phyloP scores from a whole-genome alignment of 176 grass and related monocot genomes.

The Thalia dealbata region DNA sequence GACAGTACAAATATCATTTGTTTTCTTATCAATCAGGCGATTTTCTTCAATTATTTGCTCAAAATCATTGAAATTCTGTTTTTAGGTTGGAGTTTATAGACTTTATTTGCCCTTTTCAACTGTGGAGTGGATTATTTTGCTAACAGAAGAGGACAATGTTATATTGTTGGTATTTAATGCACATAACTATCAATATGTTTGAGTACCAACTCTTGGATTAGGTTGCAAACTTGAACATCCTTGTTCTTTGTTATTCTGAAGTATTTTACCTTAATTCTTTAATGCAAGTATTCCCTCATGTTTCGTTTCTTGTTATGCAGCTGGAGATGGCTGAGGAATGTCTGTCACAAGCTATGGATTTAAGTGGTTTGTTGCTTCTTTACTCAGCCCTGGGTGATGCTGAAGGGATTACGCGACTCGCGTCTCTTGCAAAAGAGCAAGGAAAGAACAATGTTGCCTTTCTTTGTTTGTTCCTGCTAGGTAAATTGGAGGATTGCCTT shows the following conservation, averaged over 20 bases:
- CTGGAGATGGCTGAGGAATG: conserved; percentile 85
- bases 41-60: too few species aligned
- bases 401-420: conserved; percentile 63
- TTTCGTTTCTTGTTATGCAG: conserved; percentile 36
- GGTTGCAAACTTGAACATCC: background rate
- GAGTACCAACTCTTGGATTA: background rate
- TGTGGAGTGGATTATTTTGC: too few species aligned
- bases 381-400: conserved; percentile 94
- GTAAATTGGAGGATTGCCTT: conserved; percentile 90
- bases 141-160: background rate
- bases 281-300: conserved; percentile 9
- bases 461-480: conserved; percentile 86
- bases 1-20: background rate
- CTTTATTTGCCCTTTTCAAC: background rate
- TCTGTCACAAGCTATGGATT: conserved; percentile 75
- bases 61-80: background rate
- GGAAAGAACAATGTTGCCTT: conserved; percentile 98
- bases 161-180: background rate
- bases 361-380: conserved; percentile 82
- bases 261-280: background rate
- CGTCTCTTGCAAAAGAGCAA: conserved; percentile 74
- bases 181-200: too few species aligned
- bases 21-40: too few species aligned
- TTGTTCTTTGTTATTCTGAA: background rate
- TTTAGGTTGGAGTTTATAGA: background rate